Evolutionary conservation across 2,329 filamentous ascomycete genomes (phyloP).

Genomic region (Aspergillus oerlinghausenensis): DNA sequence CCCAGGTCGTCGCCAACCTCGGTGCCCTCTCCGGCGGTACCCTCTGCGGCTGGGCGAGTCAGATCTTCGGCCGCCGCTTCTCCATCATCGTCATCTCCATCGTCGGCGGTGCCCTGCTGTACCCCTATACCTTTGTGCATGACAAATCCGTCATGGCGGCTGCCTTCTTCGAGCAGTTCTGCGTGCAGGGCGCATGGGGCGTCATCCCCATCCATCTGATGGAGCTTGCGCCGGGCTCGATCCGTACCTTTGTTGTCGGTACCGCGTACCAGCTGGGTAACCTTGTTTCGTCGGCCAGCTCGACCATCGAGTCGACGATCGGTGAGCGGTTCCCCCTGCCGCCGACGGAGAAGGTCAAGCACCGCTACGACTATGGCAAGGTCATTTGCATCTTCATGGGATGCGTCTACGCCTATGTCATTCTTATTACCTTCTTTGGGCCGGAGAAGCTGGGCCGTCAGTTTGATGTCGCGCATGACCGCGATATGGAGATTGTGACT

Average conservation of each 20-base stretch:
- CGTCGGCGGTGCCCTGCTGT: constrained; percentile 70
- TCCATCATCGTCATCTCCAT: constrained; percentile 62
- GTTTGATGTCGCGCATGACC: constrained; percentile 46
- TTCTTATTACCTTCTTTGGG: constrained; percentile 46
- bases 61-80: constrained; percentile 65
- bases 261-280: constrained; percentile 62
- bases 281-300: constrained; percentile 57
- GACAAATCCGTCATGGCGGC: constrained; percentile 65
- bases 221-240: constrained; percentile 57
- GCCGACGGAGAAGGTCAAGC: constrained; percentile 44
- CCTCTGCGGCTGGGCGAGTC: constrained; percentile 61
- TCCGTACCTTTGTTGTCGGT: constrained; percentile 61
- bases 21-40: constrained; percentile 67
- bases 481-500: constrained; percentile 42
- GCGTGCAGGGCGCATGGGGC: constrained; percentile 71
- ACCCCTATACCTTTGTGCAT: constrained; percentile 72
- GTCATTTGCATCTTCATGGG: constrained; percentile 92
- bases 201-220: constrained; percentile 67
- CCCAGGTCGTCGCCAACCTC: constrained; percentile 67
- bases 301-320: constrained; percentile 71
- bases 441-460: constrained; percentile 46
- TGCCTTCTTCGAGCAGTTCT: constrained; percentile 80
- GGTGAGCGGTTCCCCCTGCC: constrained; percentile 70
- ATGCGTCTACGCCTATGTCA: constrained; percentile 65
- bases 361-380: constrained; percentile 69